Conservation (phyloP, 2,329 filamentous ascomycete species). For the Ophiosphaerella narmari region DNA sequence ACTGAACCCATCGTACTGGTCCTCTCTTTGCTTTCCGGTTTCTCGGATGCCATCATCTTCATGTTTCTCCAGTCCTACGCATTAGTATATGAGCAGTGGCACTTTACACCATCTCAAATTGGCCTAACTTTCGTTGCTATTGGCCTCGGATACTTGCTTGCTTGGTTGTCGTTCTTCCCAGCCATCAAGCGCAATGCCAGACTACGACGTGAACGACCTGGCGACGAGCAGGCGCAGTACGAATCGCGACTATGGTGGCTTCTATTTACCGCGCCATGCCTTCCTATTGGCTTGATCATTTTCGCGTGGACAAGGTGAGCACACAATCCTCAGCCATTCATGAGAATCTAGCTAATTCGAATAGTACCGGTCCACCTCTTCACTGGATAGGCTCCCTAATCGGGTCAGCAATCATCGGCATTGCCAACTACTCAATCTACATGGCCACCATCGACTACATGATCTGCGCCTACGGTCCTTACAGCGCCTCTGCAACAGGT, state of each 20-base stretch:
- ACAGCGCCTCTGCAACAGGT: conserved; percentile 76
- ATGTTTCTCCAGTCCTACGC: conserved; percentile 75
- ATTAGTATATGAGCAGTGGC: conserved; percentile 71
- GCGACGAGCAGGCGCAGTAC: conserved; percentile 40
- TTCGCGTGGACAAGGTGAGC: conserved; percentile 68
- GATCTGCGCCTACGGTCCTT: conserved; percentile 74
- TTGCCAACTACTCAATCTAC: conserved; percentile 74
- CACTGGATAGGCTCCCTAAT: conserved; percentile 74
- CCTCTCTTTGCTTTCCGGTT: conserved; percentile 73
- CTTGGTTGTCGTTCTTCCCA: conserved; percentile 65
- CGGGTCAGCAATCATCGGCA: conserved; percentile 69
- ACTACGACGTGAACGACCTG: conserved; percentile 32
- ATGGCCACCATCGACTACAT: conserved; percentile 84
- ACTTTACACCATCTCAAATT: conserved; percentile 61
- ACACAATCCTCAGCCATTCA: too few relatives aligned
- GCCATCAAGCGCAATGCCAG: conserved; percentile 49
- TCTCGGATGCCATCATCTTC: conserved; percentile 78
- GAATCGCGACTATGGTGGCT: conserved; percentile 68
- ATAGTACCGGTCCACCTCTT: conserved; percentile 60
- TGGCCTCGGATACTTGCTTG: conserved; percentile 66
- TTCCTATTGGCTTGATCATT: conserved; percentile 71
- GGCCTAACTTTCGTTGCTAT: conserved; percentile 67
- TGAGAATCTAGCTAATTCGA: too few relatives aligned
- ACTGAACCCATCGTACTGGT: conserved; percentile 76
- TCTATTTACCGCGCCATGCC: conserved; percentile 63